These are phyloP conservation scores for Malassezia dermatis DNA, from an alignment of 1,284 basidiomycete species.

Conservation along the genomic window DNA sequence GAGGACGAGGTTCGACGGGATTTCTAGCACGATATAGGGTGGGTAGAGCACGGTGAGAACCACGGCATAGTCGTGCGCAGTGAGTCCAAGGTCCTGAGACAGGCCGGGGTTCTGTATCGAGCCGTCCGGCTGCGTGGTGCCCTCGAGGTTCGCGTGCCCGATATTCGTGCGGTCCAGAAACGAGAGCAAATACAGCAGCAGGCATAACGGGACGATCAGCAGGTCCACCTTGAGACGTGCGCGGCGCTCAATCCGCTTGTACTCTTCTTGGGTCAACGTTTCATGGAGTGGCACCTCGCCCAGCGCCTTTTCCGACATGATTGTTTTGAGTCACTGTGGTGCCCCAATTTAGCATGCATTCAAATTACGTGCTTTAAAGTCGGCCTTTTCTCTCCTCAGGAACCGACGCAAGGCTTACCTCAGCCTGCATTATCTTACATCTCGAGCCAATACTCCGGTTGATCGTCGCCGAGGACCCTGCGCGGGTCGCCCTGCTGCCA, in stretches of 20 bases:
- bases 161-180: conserved; percentile 37
- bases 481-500: conserved; percentile 28
- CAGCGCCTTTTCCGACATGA: not conserved
- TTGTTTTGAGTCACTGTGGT: not conserved
- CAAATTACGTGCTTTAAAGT: too few relatives aligned
- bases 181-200: conserved; percentile 27
- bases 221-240: conserved; percentile 31
- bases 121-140: not conserved
- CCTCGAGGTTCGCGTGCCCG: conserved; percentile 20
- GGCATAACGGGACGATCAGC: conserved; percentile 31
- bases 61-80: conserved; percentile 1
- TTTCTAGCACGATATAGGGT: conserved; percentile 42
- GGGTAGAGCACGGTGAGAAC: conserved; percentile 33
- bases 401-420: not conserved
- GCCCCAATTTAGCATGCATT: too few relatives aligned
- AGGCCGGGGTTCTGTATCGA: conserved; percentile 1
- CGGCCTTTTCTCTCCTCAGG: not conserved
- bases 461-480: conserved; percentile 34
- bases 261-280: not conserved
- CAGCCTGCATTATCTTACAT: not conserved
- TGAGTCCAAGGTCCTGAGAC: not conserved
- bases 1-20: conserved; percentile 34
- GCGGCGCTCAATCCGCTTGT: conserved; percentile 20
- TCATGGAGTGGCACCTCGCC: not conserved
- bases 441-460: conserved; percentile 28